Conservation (phyloP, 176 grass and related monocot species). For the Neostapfia colusana region DNA sequence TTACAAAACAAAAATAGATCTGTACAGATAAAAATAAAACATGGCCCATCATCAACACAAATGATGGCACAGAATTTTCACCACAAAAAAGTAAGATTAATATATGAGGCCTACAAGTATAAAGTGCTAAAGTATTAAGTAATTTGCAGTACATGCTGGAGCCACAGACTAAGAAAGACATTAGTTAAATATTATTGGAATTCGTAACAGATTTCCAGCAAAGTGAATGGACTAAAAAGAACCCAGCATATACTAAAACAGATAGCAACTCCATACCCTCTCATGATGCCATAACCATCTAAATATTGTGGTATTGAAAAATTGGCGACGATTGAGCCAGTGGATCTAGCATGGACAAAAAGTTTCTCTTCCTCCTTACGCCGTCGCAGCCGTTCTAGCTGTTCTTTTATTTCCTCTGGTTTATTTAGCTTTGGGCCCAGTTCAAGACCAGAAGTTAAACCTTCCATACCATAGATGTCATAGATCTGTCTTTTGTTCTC, state of each 20-base stretch:
- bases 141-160: not conserved
- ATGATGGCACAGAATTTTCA: not conserved
- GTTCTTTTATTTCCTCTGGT: conserved; percentile 87
- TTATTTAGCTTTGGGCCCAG: conserved; percentile 88
- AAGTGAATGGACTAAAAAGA: not conserved
- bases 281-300: conserved; percentile 68
- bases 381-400: conserved; percentile 74
- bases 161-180: conserved; percentile 4
- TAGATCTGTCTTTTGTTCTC: conserved; percentile 95
- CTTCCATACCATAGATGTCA: conserved; percentile 99
- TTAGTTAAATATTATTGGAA: conserved; percentile 14
- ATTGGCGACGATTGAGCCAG: conserved; percentile 61
- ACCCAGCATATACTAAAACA: conserved; percentile 23
- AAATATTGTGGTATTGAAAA: conserved; percentile 77
- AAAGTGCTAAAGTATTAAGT: not conserved
- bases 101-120: not conserved
- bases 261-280: conserved; percentile 62
- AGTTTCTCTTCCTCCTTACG: conserved; percentile 77
- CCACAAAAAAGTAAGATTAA: conserved; percentile 10
- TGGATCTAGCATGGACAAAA: conserved; percentile 55
- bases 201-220: conserved; percentile 12
- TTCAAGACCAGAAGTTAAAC: conserved; percentile 83
- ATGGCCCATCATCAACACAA: conserved; percentile 10
- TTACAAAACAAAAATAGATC: conserved; percentile 1
- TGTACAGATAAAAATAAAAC: conserved; percentile 27